Base-by-base conservation (phyloP, 371 early-diverging fungal species). In the Mucor circinelloides region DNA sequence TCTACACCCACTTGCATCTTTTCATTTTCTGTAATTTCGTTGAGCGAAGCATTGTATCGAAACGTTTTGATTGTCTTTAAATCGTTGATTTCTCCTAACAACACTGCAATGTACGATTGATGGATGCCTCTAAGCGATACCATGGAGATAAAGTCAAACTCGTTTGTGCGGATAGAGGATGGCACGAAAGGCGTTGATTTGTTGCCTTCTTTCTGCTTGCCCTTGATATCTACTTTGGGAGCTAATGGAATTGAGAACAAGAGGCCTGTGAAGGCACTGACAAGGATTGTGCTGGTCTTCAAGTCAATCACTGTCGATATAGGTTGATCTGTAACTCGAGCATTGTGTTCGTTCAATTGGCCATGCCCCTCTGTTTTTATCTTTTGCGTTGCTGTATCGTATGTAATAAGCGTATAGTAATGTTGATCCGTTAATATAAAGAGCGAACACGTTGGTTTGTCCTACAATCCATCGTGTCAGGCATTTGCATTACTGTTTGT, bases 1-100 rank as follows among this genome's bases (percentile, higher is more conserved):
- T 87, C 84, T 12, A 90, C 75, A 38, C 81, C 76, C 19, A 74
- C 72, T 23, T 44, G 34, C n/a, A 25, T 3, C 17, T 68, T 64
- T 1, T 61, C 52, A 9, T 58, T 46, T n/a, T 64, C 60, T 6
- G 28, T 15, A 6, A 67, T 25, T 2, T 64, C 56, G 21, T 48
- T 46, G 2, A 17, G 13, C 9, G 6, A 17, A 0, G 46, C 32
- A 25, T 46, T 21, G 25, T 56, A 68, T 17, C 42, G 48, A 21
- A 59, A 50, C 30, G 52, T 32, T n/a, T 69, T 68, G n/a, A 72
- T 72, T 15, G 55, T 61, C 48, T 56, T 72, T 19, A 56, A 13
- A 31, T 52, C 72, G 64, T 59, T 76, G 66, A 9, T 69, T 60
- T 50, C 66, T 62, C 62, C 79, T 64, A 61, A 40, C 23, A 72